A percentile compares a stretch with the other conserved stretches of the same genome.
Evolutionary conservation across 345 rosid species (phyloP).

Genomic region (Linum trigynum): DNA sequence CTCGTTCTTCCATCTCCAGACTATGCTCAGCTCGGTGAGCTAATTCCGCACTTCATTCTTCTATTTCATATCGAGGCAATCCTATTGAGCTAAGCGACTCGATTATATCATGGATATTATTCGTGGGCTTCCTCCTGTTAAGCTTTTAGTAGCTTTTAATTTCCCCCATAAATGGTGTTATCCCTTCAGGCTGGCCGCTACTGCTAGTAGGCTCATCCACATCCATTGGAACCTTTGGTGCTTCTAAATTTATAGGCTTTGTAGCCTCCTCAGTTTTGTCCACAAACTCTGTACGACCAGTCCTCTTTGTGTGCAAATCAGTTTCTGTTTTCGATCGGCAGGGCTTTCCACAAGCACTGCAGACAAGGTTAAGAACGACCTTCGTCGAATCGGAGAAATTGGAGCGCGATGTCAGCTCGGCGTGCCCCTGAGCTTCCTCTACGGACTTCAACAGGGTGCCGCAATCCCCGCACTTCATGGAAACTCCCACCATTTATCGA

Average conservation of each 20-base stretch:
- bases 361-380: constrained; percentile 86
- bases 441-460: constrained; percentile 78
- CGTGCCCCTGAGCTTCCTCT: constrained; percentile 89
- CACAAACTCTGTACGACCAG: constrained; percentile 81
- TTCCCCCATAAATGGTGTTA: too few relatives aligned
- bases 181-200: constrained; percentile 56
- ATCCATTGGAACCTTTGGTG: constrained; percentile 54
- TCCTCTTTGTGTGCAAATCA: constrained; percentile 91
- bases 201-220: constrained; percentile 34
- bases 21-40: too few relatives aligned
- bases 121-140: too few relatives aligned
- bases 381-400: constrained; percentile 95
- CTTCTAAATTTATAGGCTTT: constrained; percentile 81
- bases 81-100: too few relatives aligned
- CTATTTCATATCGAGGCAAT: too few relatives aligned
- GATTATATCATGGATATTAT: too few relatives aligned
- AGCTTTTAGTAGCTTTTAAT: too few relatives aligned
- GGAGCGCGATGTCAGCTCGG: constrained; percentile 93
- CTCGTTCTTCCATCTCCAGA: too few relatives aligned
- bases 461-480: constrained; percentile 93
- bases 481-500: constrained; percentile 63
- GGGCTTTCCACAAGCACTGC: constrained; percentile 69
- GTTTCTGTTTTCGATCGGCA: constrained; percentile 96
- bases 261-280: constrained; percentile 78
- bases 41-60: too few relatives aligned